A percentile compares a stretch with the other conserved stretches of the same genome.
Evolutionary conservation across 345 rosid species (phyloP).

Genomic region (Crucihimalaya himalaica): DNA sequence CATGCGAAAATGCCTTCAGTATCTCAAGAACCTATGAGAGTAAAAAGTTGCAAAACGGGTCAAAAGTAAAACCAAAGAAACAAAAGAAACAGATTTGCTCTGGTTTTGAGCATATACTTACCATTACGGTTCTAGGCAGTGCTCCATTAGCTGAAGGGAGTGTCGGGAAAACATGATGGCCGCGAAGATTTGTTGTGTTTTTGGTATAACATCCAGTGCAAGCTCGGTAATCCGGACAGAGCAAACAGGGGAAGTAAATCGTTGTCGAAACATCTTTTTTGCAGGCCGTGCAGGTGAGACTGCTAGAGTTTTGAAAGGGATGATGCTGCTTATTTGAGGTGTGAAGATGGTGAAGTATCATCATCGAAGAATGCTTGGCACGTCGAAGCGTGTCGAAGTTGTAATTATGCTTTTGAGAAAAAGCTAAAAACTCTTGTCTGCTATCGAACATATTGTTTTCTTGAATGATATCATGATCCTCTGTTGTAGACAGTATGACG

Average conservation of each 20-base stretch:
- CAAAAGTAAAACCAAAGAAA: background rate
- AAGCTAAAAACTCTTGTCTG: slow-evolving; percentile 54
- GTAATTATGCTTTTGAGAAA: slow-evolving; percentile 58
- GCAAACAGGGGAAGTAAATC: slow-evolving; percentile 42
- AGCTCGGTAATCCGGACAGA: slow-evolving; percentile 38
- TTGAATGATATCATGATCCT: slow-evolving; percentile 48
- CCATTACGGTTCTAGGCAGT: slow-evolving; percentile 16
- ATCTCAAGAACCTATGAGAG: slow-evolving; percentile 25
- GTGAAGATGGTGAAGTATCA: slow-evolving; percentile 64
- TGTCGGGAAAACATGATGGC: slow-evolving; percentile 24
- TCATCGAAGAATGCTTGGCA: slow-evolving; percentile 79
- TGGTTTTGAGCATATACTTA: slow-evolving; percentile 1
- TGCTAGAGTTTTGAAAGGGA: background rate
- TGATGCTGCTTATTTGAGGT: slow-evolving; percentile 25
- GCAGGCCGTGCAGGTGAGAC: slow-evolving; percentile 46
- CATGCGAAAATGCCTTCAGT: slow-evolving; percentile 49
- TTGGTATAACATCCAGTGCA: slow-evolving; percentile 50
- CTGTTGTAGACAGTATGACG: slow-evolving; percentile 46
- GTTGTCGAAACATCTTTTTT: slow-evolving; percentile 36
- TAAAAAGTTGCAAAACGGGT: slow-evolving; percentile 3
- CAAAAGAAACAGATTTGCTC: background rate
- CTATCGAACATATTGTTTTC: slow-evolving; percentile 51
- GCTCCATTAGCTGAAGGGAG: slow-evolving; percentile 1
- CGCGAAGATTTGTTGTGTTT: slow-evolving; percentile 11
- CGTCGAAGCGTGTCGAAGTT: slow-evolving; percentile 66